Conservation (phyloP, 208 protist genomes). For the Trypanosomatidae sp. region DNA sequence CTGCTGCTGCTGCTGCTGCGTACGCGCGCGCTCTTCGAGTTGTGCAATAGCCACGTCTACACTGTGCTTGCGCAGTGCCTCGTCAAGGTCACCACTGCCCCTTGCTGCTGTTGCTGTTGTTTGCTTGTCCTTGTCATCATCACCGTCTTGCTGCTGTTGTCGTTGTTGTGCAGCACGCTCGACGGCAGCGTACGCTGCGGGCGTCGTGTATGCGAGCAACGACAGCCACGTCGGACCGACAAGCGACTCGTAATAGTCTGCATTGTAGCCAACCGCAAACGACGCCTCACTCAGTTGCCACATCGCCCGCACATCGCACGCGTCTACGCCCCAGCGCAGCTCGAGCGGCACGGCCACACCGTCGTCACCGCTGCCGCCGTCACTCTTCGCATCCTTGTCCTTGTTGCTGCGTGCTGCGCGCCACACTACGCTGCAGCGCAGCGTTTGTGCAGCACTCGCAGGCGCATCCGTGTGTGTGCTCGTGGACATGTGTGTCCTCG, state of each 20-base stretch:
- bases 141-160: not conserved
- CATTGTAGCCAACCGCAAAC: constrained; percentile 43
- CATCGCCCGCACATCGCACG: constrained; percentile 19
- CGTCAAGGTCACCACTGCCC: not conserved
- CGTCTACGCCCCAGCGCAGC: constrained; percentile 47
- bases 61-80: not conserved
- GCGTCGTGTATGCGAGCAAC: constrained; percentile 27
- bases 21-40: too few relatives aligned
- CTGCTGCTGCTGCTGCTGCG: too few relatives aligned
- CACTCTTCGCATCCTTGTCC: too few relatives aligned
- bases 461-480: too few relatives aligned
- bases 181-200: constrained; percentile 2
- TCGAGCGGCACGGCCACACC: constrained; percentile 9
- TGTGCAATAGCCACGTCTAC: too few relatives aligned
- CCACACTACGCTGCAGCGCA: too few relatives aligned
- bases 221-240: constrained; percentile 9
- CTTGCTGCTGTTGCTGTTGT: not conserved
- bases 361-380: not conserved
- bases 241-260: constrained; percentile 37
- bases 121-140: not conserved
- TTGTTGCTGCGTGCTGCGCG: too few relatives aligned
- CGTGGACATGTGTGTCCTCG: too few relatives aligned
- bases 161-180: not conserved
- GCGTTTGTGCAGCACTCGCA: too few relatives aligned
- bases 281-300: constrained; percentile 31